Evolutionary conservation across 2,329 filamentous ascomycete genomes (phyloP).

Genomic region (Monosporascus sp.): DNA sequence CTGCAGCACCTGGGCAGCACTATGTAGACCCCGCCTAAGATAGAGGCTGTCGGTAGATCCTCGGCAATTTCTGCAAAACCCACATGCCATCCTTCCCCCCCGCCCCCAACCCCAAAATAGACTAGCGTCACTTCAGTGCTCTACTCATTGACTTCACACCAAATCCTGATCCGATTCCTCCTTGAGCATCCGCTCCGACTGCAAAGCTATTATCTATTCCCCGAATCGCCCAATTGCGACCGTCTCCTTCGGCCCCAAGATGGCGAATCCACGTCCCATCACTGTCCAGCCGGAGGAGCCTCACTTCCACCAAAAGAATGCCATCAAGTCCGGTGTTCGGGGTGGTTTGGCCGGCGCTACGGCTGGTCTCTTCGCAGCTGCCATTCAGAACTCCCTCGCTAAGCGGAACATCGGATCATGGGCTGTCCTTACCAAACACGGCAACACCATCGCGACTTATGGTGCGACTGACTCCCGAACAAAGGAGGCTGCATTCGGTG

Average conservation of each 20-base stretch:
- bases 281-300: constrained; percentile 30
- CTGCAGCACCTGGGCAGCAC: no score
- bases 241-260: constrained; percentile 21
- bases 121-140: no score
- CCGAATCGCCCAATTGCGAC: constrained; percentile 10
- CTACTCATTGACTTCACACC: no score
- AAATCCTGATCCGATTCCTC: neutral
- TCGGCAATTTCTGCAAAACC: no score
- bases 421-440: constrained; percentile 75
- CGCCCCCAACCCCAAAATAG: no score
- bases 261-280: constrained; percentile 28
- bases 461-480: constrained; percentile 23
- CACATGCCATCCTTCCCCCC: no score
- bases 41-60: no score
- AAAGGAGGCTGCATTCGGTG: neutral
- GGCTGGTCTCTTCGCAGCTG: constrained; percentile 66
- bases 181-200: neutral
- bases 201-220: neutral
- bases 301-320: constrained; percentile 68
- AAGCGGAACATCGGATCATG: constrained; percentile 76
- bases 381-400: constrained; percentile 80
- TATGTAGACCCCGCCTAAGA: no score
- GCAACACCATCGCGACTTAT: constrained; percentile 64
- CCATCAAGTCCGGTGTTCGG: constrained; percentile 61
- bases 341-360: constrained; percentile 60